These are phyloP conservation scores for Flaveria brownii DNA, from an alignment of 129 eudicot genomes.

Conservation along the genomic window DNA sequence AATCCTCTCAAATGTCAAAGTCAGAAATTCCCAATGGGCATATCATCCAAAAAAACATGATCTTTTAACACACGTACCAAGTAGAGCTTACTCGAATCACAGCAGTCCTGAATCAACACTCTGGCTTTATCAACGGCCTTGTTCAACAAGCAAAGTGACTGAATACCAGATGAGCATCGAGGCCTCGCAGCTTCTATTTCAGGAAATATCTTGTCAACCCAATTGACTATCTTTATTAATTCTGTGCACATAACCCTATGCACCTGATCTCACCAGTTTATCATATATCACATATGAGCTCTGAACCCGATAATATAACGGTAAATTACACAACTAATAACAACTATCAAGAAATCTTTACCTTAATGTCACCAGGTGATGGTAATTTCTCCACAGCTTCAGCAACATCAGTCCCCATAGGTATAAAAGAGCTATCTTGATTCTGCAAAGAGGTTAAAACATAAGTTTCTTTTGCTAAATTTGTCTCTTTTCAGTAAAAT, in stretches of 20 bases:
- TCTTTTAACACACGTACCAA: constrained; percentile 53
- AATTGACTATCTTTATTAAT: constrained; percentile 41
- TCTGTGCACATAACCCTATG: constrained; percentile 69
- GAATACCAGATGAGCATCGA: constrained; percentile 69
- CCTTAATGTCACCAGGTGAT: constrained; percentile 52
- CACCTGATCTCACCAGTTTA: constrained; percentile 50
- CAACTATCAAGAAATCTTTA: neutral
- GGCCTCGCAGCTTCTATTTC: constrained; percentile 81
- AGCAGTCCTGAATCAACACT: constrained; percentile 52
- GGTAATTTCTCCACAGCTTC: constrained; percentile 50
- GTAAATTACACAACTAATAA: neutral
- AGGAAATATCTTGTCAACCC: constrained; percentile 51
- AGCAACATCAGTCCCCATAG: constrained; percentile 58
- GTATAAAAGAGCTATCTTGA: constrained; percentile 14
- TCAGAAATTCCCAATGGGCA: constrained; percentile 2
- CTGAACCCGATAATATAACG: neutral
- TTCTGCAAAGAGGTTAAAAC: constrained; percentile 29
- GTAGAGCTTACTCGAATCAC: constrained; percentile 79
- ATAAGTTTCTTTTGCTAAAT: neutral
- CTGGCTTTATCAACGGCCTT: constrained; percentile 54
- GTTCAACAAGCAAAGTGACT: constrained; percentile 59
- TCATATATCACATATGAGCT: constrained; percentile 14
- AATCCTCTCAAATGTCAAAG: constrained; percentile 3
- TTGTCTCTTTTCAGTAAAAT: neutral
- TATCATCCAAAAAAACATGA: neutral